Evolutionary conservation across 768 basidiomycete genomes (phyloP), one percentile per base, ranked within the genome.

Genomic region (Tricholoma terreum): DNA sequence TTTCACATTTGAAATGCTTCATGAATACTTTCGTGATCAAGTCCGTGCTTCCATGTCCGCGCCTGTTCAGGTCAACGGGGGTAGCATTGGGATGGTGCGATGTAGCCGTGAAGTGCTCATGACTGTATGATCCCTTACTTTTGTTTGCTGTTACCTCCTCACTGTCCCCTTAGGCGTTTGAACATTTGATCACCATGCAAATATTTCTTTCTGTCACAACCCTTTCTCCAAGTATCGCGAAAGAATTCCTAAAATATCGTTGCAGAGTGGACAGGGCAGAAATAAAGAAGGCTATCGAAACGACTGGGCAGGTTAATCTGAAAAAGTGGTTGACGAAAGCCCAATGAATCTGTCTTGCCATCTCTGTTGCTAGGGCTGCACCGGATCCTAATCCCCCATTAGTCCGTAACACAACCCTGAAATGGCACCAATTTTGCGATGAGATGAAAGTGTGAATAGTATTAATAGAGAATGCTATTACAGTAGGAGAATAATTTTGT

Each of bases 1-100:
- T 12, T 86, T 97, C 71, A 98, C 91, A 30, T 96, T 98, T 67
- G 92, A 95, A 64, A 93, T 95, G 86, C 80, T 96, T 7, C 80
- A 89, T 59, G 90, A 92, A 52, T 77, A 79, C 31, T 94, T 94
- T 68, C 83, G 84, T 19, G 82, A 86, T 59, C 89, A 91, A 71
- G 80, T 89, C 17, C 84, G 87, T 19, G 78, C 84, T 19, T 88
- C 90, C 6, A 77, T 79, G 9, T 82, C 86, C 7, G 89, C 90
- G 0, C 91, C 92, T 1, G 82, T 93, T 17, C 85, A 87, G 52
- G 69, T 91, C 42, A 83, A 84, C 60, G 87, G 90, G 8, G 85
- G 89, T 19, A 81, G 81, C 45, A 87, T 93, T 56, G 86, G 89
- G 2, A 90, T 90, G 86, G 76, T 85, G 17, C 78, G 78, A 17